Percentiles rank a stretch among this genome's conserved stretches.
Evolutionary conservation across 1,284 basidiomycete genomes (phyloP).

Genomic region (Heterobasidion occidentale): DNA sequence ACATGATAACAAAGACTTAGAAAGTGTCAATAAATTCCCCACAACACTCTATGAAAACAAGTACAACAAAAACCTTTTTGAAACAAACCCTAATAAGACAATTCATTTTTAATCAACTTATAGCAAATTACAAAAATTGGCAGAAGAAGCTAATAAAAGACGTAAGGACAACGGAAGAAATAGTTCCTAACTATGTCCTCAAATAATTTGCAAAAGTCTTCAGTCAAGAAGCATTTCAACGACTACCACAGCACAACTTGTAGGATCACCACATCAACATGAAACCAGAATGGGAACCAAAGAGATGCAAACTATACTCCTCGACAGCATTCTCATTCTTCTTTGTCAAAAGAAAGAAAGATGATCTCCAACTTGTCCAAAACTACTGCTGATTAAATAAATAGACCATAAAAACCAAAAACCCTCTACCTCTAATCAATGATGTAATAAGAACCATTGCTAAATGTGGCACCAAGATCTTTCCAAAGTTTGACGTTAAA

Average conservation of each 20-base stretch:
- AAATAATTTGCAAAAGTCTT: neutral
- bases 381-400: neutral
- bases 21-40: no score
- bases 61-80: no score
- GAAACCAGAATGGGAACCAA: neutral
- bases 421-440: neutral
- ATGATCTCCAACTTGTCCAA: constrained; percentile 1
- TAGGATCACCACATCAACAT: neutral
- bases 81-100: neutral
- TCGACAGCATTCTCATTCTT: neutral
- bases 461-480: neutral
- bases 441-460: neutral
- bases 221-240: neutral
- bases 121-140: neutral
- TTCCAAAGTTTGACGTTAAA: neutral
- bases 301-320: neutral
- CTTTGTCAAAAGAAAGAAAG: constrained; percentile 3
- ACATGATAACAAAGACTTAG: no score
- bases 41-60: no score
- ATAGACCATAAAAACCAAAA: neutral
- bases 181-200: neutral
- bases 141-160: neutral
- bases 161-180: neutral
- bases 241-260: neutral
- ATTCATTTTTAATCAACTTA: neutral